Percentiles rank a stretch among this genome's conserved stretches.
phyloP scores from a whole-genome alignment of 257 asterid species.

The Capsicum rhomboideum region DNA sequence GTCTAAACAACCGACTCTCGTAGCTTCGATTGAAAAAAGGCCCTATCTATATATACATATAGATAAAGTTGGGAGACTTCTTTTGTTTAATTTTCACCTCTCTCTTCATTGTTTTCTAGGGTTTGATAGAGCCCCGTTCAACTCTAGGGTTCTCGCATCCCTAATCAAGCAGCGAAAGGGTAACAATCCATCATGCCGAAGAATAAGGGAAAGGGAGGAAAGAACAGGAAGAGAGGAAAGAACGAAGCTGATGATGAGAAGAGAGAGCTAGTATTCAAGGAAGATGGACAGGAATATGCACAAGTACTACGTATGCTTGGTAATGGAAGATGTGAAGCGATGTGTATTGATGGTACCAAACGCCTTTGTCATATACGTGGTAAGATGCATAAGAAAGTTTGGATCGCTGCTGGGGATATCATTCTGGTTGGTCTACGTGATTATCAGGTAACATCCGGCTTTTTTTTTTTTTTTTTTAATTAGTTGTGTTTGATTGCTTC shows the following conservation, averaged over 20 bases:
- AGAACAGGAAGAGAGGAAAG: slow-evolving; percentile 94
- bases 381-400: slow-evolving; percentile 94
- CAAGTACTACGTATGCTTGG: slow-evolving; percentile 93
- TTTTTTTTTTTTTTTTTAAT: background rate
- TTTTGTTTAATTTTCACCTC: no score
- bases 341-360: slow-evolving; percentile 76
- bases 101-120: background rate
- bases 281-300: slow-evolving; percentile 94
- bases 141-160: background rate
- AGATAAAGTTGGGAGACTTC: no score
- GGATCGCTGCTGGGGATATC: slow-evolving; percentile 96
- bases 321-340: slow-evolving; percentile 87
- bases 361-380: slow-evolving; percentile 93
- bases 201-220: slow-evolving; percentile 74
- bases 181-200: background rate
- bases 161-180: background rate
- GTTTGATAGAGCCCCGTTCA: background rate
- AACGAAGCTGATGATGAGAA: slow-evolving; percentile 95
- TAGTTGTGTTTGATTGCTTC: no score
- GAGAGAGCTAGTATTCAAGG: slow-evolving; percentile 89
- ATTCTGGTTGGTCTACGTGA: slow-evolving; percentile 95
- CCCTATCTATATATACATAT: no score
- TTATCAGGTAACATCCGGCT: slow-evolving; percentile 41
- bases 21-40: no score
- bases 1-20: background rate